Evolutionary conservation across 495 filamentous ascomycete species (phyloP).

Genomic region (Aspergillus biplanus): DNA sequence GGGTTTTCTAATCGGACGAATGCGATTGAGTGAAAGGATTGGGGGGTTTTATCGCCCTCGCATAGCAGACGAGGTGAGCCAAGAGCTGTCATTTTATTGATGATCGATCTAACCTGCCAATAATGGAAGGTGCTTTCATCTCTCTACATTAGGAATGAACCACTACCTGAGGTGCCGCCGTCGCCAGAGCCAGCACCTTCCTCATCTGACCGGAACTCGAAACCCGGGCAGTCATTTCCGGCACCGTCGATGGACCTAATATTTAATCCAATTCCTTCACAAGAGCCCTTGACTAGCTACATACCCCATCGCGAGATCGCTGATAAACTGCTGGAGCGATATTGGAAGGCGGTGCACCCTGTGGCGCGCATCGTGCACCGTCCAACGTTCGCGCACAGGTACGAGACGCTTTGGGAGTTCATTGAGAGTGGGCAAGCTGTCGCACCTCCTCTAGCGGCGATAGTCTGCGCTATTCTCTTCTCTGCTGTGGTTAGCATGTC

Average conservation of each 20-base stretch:
- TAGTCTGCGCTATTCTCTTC: conserved; percentile 8
- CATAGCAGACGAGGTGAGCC: conserved; percentile 6
- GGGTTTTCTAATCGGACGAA: conserved; percentile 68
- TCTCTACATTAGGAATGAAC: too few species aligned
- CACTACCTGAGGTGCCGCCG: too few species aligned
- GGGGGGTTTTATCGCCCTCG: conserved; percentile 36
- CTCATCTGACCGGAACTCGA: neutral
- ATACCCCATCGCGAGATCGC: conserved; percentile 35
- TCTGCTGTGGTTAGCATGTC: neutral
- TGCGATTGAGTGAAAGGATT: conserved; percentile 73
- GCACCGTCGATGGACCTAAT: neutral
- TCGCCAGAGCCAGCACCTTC: neutral
- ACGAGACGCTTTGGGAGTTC: conserved; percentile 65
- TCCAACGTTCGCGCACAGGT: conserved; percentile 64
- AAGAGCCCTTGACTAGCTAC: neutral
- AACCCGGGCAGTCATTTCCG: neutral
- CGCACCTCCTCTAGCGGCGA: conserved; percentile 14
- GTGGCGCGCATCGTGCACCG: conserved; percentile 66
- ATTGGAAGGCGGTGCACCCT: conserved; percentile 67
- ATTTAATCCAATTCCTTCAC: neutral
- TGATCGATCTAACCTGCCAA: too few species aligned
- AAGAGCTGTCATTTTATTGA: neutral
- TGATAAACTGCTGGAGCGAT: conserved; percentile 64
- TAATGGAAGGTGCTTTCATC: too few species aligned
- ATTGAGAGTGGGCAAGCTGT: conserved; percentile 37